A percentile compares a stretch with the other conserved stretches of the same genome.
These are phyloP conservation scores for Yarrowia sp. DNA, from an alignment of 805 yeast species.

Conservation along the genomic window DNA sequence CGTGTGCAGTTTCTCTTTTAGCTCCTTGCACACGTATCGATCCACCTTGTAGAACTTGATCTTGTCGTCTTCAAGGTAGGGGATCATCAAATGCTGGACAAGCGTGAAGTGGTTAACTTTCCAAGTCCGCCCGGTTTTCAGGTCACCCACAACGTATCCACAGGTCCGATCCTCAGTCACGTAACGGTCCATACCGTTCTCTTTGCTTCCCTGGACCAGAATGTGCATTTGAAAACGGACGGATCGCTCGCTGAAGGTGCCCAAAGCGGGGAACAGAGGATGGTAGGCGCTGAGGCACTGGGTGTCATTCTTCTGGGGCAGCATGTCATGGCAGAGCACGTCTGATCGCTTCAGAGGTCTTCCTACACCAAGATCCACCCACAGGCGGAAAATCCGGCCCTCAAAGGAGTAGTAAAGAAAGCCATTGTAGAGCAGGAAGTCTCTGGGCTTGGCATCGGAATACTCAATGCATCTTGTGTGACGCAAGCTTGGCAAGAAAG, in stretches of 20 bases:
- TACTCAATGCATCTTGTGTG: not conserved
- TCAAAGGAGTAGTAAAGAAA: not conserved
- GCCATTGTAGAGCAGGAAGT: not conserved
- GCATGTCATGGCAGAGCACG: not conserved
- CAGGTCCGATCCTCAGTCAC: not conserved
- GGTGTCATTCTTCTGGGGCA: not conserved
- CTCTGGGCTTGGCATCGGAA: not conserved
- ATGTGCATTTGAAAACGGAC: not conserved
- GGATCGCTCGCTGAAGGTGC: not conserved
- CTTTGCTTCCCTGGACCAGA: not conserved
- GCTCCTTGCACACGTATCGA: not conserved
- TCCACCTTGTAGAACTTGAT: slow-evolving; percentile 3
- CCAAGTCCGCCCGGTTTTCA: not conserved
- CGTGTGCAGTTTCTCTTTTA: not conserved
- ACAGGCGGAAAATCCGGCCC: slow-evolving; percentile 3
- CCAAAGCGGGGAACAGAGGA: not conserved
- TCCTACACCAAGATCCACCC: not conserved
- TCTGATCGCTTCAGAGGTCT: not conserved
- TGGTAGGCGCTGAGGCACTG: not conserved
- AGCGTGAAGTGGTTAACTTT: not conserved
- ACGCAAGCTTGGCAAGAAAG: not conserved
- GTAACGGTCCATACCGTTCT: not conserved
- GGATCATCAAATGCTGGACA: not conserved
- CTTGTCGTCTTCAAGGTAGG: not conserved
- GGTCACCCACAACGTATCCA: not conserved